Evolutionary conservation across 495 filamentous ascomycete species (phyloP).

Genomic region (Neurospora sp.): DNA sequence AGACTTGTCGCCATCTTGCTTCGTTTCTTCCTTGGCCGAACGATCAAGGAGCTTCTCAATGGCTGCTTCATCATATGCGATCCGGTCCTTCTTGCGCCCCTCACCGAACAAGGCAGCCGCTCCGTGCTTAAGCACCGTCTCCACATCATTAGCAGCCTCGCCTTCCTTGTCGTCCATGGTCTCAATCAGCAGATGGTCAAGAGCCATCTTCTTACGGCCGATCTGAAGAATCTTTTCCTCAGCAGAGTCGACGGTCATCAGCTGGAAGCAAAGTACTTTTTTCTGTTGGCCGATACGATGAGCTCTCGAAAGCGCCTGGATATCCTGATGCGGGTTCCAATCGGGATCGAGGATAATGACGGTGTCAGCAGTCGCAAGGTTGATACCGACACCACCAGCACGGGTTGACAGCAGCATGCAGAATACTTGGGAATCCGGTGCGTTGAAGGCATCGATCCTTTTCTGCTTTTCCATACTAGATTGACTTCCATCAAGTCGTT

Average conservation of each 20-base stretch:
- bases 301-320: slow-evolving; percentile 87
- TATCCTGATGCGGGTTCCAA: slow-evolving; percentile 97
- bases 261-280: slow-evolving; percentile 87
- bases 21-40: slow-evolving; percentile 64
- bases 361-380: slow-evolving; percentile 92
- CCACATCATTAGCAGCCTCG: slow-evolving; percentile 62
- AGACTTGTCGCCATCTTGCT: slow-evolving; percentile 42
- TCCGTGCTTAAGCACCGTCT: slow-evolving; percentile 82
- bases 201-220: slow-evolving; percentile 85
- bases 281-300: slow-evolving; percentile 95
- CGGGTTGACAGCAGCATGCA: slow-evolving; percentile 88
- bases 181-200: slow-evolving; percentile 91
- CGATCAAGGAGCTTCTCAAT: slow-evolving; percentile 86
- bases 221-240: slow-evolving; percentile 97
- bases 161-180: slow-evolving; percentile 67
- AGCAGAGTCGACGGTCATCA: slow-evolving; percentile 77
- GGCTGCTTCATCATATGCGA: slow-evolving; percentile 67
- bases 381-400: slow-evolving; percentile 94
- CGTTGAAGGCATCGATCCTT: slow-evolving; percentile 89
- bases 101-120: slow-evolving; percentile 79
- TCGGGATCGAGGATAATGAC: slow-evolving; percentile 98
- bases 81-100: slow-evolving; percentile 50
- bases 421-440: slow-evolving; percentile 68
- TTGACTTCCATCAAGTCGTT: slow-evolving; percentile 79
- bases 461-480: slow-evolving; percentile 79